Conservation (phyloP, 805 yeast species). For the Torulaspora maleeae region DNA sequence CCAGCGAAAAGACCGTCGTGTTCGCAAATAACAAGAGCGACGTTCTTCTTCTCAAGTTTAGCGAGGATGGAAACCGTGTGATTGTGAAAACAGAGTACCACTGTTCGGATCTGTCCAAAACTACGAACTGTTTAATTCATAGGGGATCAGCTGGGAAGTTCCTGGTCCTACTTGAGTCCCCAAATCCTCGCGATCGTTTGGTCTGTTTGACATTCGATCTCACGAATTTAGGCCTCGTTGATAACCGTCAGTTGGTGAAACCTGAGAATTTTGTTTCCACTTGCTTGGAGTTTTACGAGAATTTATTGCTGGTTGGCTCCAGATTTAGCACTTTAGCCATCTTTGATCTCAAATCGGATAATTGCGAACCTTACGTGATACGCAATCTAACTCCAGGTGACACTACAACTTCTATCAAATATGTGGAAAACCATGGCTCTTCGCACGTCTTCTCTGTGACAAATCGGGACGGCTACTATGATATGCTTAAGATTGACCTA, state of each 20-base stretch:
- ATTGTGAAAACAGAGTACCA: conserved; percentile 23
- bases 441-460: conserved; percentile 43
- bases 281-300: conserved; percentile 43
- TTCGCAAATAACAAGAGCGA: conserved; percentile 42
- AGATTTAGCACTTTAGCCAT: conserved; percentile 62
- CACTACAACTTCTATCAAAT: conserved; percentile 53
- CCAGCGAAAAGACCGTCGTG: conserved; percentile 33
- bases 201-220: conserved; percentile 39
- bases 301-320: conserved; percentile 59
- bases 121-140: conserved; percentile 45
- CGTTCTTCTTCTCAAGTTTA: conserved; percentile 41
- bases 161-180: conserved; percentile 48
- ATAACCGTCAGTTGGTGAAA: conserved; percentile 33
- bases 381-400: conserved; percentile 60
- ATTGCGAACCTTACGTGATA: conserved; percentile 25
- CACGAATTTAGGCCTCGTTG: conserved; percentile 26
- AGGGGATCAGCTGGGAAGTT: conserved; percentile 23
- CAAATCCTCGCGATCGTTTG: conserved; percentile 57
- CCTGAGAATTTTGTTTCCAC: conserved; percentile 55
- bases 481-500: conserved; percentile 37
- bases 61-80: conserved; percentile 32
- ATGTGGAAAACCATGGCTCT: conserved; percentile 32
- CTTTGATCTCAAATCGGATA: conserved; percentile 39
- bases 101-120: conserved; percentile 39
- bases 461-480: conserved; percentile 63